These are phyloP conservation scores for Thinopyrum elongatum DNA, from an alignment of 176 grass and related monocot species.

Conservation along the genomic window DNA sequence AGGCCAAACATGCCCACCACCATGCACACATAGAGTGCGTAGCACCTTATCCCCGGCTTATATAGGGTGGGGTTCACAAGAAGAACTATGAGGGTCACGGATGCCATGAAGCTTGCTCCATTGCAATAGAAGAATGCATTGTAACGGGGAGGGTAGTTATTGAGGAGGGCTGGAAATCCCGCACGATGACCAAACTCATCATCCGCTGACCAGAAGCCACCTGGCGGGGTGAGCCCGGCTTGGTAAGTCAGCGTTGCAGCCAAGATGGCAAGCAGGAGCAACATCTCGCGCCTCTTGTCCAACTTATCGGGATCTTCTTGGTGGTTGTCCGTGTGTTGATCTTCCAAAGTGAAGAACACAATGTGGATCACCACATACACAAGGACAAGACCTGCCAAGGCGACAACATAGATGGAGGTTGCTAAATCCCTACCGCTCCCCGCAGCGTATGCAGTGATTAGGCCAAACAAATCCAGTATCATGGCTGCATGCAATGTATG, in stretches of 20 bases:
- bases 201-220: neutral
- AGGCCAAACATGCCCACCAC: neutral
- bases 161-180: neutral
- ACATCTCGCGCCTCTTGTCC: neutral
- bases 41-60: neutral
- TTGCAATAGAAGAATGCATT: neutral
- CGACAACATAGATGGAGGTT: too few species aligned
- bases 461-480: conserved; percentile 20
- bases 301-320: neutral
- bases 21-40: neutral
- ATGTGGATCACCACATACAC: too few species aligned
- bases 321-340: neutral
- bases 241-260: conserved; percentile 38
- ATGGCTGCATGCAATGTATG: conserved; percentile 10
- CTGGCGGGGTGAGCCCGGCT: conserved; percentile 13
- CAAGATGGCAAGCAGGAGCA: conserved; percentile 29
- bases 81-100: conserved; percentile 19
- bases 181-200: neutral
- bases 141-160: neutral
- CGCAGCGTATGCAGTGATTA: conserved; percentile 25
- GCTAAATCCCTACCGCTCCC: neutral
- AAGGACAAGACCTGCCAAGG: too few species aligned
- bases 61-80: neutral
- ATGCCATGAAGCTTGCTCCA: conserved; percentile 22
- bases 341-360: neutral